Conservation (phyloP, 1,284 basidiomycete species). For the Gastroboletus turbinatus region DNA sequence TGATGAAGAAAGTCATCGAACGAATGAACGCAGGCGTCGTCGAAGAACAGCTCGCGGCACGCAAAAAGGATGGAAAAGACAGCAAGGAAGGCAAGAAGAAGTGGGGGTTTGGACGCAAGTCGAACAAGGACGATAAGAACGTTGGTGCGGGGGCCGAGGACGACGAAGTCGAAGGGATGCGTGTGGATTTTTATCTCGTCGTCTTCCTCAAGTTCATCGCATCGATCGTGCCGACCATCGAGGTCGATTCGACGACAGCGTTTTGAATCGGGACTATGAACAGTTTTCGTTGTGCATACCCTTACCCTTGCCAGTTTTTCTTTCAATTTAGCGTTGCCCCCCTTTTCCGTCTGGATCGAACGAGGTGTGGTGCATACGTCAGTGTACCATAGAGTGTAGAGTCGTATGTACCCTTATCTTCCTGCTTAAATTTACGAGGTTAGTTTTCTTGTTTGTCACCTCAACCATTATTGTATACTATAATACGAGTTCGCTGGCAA, state of each 20-base stretch:
- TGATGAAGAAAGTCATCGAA: conserved; percentile 99
- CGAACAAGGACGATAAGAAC: conserved; percentile 59
- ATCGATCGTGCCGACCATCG: conserved; percentile 91
- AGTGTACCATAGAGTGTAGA: conserved; percentile 33
- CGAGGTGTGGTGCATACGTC: conserved; percentile 1
- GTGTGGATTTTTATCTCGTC: conserved; percentile 93
- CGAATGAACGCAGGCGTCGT: conserved; percentile 91
- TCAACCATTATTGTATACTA: background rate
- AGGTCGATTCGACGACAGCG: conserved; percentile 87
- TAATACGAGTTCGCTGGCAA: background rate
- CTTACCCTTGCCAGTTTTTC: background rate
- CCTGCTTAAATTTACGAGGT: conserved; percentile 13
- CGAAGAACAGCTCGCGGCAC: conserved; percentile 69
- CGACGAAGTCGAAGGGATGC: conserved; percentile 81
- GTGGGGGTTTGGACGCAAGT: conserved; percentile 79
- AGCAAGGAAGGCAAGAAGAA: conserved; percentile 76
- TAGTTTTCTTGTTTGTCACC: background rate
- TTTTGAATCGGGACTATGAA: conserved; percentile 47
- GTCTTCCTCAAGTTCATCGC: conserved; percentile 98
- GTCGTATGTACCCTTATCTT: conserved; percentile 24
- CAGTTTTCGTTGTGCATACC: conserved; percentile 26
- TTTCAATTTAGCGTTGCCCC: background rate
- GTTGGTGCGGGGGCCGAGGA: conserved; percentile 51
- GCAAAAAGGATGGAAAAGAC: conserved; percentile 51
- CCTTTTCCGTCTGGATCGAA: conserved; percentile 4